Evolutionary conservation across 257 asterid species (phyloP).

Genomic region (Nicotiana paniculata): DNA sequence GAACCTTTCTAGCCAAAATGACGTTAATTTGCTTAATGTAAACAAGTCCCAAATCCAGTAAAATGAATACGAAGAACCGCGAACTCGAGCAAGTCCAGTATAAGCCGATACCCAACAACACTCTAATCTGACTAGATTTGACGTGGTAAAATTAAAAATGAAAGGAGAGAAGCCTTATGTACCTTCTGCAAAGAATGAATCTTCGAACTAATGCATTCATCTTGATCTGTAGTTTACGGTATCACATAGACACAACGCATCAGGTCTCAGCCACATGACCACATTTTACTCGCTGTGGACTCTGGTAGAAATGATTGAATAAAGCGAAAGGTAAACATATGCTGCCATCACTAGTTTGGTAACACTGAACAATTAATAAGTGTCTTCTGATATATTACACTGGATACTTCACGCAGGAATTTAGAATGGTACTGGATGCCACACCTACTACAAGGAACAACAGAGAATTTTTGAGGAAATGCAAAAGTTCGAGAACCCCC

Average conservation of each 20-base stretch:
- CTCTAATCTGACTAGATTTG: no score
- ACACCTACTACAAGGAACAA: not conserved
- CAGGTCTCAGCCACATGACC: not conserved
- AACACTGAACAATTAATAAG: not conserved
- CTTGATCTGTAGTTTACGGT: not conserved
- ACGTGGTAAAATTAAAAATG: no score
- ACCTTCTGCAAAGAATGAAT: not conserved
- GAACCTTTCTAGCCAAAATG: no score
- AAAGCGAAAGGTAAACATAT: not conserved
- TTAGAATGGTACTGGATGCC: not conserved
- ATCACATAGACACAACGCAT: not conserved
- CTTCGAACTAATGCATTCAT: not conserved
- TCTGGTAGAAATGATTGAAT: not conserved
- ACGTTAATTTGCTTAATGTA: no score
- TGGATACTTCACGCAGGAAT: not conserved
- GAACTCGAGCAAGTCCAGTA: no score
- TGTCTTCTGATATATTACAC: not conserved
- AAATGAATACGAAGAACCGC: no score
- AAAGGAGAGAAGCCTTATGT: no score
- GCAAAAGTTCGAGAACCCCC: not conserved
- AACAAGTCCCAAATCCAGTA: no score
- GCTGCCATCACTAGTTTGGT: not conserved
- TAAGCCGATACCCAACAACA: no score
- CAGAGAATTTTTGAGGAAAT: no score
- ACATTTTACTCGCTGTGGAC: not conserved